These are phyloP conservation scores for Lentinula sp. DNA, from an alignment of 768 basidiomycete species.

Conservation along the genomic window DNA sequence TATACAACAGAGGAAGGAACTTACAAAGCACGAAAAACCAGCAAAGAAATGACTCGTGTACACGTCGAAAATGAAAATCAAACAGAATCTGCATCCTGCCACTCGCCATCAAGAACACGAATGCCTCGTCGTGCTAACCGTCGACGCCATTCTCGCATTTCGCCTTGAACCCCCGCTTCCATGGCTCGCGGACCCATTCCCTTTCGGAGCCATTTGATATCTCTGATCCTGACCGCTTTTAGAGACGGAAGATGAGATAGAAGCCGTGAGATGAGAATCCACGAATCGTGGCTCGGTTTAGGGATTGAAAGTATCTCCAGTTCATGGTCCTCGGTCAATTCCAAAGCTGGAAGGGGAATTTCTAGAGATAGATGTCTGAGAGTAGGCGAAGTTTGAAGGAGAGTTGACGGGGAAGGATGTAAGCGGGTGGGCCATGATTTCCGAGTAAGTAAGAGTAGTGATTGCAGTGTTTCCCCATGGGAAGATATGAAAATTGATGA, in stretches of 20 bases:
- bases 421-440: slow-evolving; percentile 62
- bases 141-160: slow-evolving; percentile 70
- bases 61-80: background rate
- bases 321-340: slow-evolving; percentile 28
- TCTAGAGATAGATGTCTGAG: slow-evolving; percentile 72
- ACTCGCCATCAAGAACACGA: slow-evolving; percentile 64
- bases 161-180: slow-evolving; percentile 74
- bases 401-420: slow-evolving; percentile 43
- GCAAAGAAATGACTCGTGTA: background rate
- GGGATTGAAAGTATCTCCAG: slow-evolving; percentile 71
- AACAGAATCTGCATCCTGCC: slow-evolving; percentile 41
- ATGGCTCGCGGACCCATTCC: slow-evolving; percentile 63
- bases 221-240: slow-evolving; percentile 51
- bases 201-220: slow-evolving; percentile 66
- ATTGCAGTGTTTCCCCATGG: slow-evolving; percentile 54
- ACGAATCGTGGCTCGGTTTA: slow-evolving; percentile 58
- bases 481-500: slow-evolving; percentile 50
- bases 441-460: slow-evolving; percentile 62
- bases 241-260: slow-evolving; percentile 55
- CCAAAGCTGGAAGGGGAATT: slow-evolving; percentile 52
- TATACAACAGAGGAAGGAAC: background rate
- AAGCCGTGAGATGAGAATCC: slow-evolving; percentile 46
- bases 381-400: slow-evolving; percentile 45
- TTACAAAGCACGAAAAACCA: background rate
- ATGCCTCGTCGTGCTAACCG: slow-evolving; percentile 54